Evolutionary conservation across 371 early-diverging fungal genomes (phyloP).

Genomic region (Cokeromyces recurvatus): DNA sequence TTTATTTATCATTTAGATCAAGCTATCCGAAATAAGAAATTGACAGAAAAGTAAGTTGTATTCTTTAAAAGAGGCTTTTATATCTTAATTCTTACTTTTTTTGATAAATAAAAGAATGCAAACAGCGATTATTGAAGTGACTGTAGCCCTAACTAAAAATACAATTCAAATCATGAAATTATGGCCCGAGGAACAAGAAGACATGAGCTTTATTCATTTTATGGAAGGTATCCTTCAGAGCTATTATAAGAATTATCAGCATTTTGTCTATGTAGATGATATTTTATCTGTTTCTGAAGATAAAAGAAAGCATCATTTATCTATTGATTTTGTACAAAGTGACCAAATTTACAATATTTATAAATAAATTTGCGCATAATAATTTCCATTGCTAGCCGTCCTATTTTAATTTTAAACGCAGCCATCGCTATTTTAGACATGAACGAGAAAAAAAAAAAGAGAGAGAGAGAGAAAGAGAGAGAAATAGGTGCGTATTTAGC

Average conservation of each 20-base stretch:
- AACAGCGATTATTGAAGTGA: background rate
- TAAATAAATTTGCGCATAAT: too few relatives aligned
- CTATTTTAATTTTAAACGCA: too few relatives aligned
- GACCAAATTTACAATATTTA: too few relatives aligned
- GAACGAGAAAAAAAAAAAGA: too few relatives aligned
- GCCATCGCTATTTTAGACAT: too few relatives aligned
- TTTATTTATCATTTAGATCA: background rate
- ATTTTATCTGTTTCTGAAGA: background rate
- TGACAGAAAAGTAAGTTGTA: background rate
- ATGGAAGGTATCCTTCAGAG: conserved; percentile 2
- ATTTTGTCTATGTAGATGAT: conserved; percentile 21
- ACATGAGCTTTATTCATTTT: background rate
- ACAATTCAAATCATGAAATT: background rate
- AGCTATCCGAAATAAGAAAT: background rate
- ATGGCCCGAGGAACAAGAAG: conserved; percentile 4
- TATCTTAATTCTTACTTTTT: background rate
- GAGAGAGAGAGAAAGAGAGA: too few relatives aligned
- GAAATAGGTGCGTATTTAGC: too few relatives aligned
- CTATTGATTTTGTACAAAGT: conserved; percentile 14
- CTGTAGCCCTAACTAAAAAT: conserved; percentile 3
- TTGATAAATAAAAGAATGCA: conserved; percentile 2
- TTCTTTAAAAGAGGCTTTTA: background rate
- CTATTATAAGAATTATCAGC: conserved; percentile 7
- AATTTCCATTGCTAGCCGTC: too few relatives aligned
- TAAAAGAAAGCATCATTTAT: background rate